Evolutionary conservation across 176 grass and related monocot species (phyloP), one percentile per base, ranked within the genome.

Genomic region (Musa beccarii): DNA sequence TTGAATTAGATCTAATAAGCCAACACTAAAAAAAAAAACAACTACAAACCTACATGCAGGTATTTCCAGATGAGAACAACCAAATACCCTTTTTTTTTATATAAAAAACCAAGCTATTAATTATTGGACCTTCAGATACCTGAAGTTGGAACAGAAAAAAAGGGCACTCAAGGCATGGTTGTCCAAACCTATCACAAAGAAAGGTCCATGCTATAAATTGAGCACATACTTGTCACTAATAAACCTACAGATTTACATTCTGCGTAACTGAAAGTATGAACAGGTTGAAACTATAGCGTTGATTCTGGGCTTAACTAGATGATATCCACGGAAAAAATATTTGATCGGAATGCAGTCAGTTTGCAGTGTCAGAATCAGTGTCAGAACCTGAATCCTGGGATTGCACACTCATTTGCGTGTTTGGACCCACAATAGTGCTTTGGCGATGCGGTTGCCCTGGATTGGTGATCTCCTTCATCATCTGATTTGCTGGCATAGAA

Each of bases 401-500:
- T 59, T 59, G 54, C 43, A 3, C 17, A 22, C 69, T 53, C 9
- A 52, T 29, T 17, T 6, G 25, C 1, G 22, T 8, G 54, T 59
- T 75, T 49, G 19, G 14, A 11, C 23, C 73, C 13, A 1, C 13
- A 29, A 15, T 20, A 9, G 73, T 34, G 55, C 52, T 59, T 19
- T 13, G 23, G 23, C 23, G 54, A 12, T 49, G 2, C 2, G 25
- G 73, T 3, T 28, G 73, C 10, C 13, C 73, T 19, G 28, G 23
- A 55, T 61, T 22, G n/a, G 22, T 61, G 54, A 59, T 28, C 0
- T 12, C 73, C 25, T 59, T 75, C 54, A 75, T 15, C 23, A 75
- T 29, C 53, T 75, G 53, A 59, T 59, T 75, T 19, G 73, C 73
- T 75, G 73, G 73, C 17, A 26, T 43, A 43, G 34, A 24, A 8